These are phyloP conservation scores for Biscogniauxia sp. DNA, from an alignment of 2,329 filamentous ascomycete genomes.

Conservation along the genomic window DNA sequence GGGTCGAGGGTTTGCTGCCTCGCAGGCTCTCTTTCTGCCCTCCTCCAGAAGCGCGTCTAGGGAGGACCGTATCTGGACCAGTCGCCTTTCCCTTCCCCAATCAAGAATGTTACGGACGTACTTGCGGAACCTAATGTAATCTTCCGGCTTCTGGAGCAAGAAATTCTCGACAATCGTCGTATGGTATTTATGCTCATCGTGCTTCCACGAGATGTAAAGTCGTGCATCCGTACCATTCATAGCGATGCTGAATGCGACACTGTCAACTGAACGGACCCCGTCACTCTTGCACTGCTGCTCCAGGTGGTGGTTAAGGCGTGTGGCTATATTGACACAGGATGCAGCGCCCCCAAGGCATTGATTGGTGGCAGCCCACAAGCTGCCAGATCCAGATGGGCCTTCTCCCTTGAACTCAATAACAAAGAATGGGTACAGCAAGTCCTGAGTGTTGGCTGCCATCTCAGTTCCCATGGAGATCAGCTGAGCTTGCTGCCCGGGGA, in stretches of 20 bases:
- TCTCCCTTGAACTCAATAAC: slow-evolving; percentile 32
- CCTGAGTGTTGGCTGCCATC: background rate
- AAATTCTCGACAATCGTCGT: slow-evolving; percentile 30
- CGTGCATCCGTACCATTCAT: slow-evolving; percentile 34
- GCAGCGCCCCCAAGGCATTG: slow-evolving; percentile 34
- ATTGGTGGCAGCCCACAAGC: slow-evolving; percentile 36
- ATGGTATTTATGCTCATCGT: slow-evolving; percentile 31
- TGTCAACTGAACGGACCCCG: slow-evolving; percentile 23
- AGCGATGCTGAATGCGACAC: slow-evolving; percentile 32
- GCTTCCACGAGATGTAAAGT: slow-evolving; percentile 36
- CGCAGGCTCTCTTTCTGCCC: background rate
- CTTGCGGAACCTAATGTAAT: slow-evolving; percentile 33
- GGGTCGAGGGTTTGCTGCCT: background rate
- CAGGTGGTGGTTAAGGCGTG: slow-evolving; percentile 6
- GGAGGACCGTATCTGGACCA: slow-evolving; percentile 24
- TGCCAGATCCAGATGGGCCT: slow-evolving; percentile 18
- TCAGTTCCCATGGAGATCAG: slow-evolving; percentile 13
- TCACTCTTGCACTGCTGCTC: slow-evolving; percentile 17
- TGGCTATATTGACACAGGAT: slow-evolving; percentile 32
- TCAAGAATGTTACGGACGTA: slow-evolving; percentile 37
- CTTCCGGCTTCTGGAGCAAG: slow-evolving; percentile 26
- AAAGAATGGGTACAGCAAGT: slow-evolving; percentile 29
- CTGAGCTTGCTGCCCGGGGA: slow-evolving; percentile 20
- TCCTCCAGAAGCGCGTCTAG: slow-evolving; percentile 4
- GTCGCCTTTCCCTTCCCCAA: slow-evolving; percentile 30